Evolutionary conservation across 2,329 filamentous ascomycete species (phyloP).

Genomic region (Pseudogymnoascus sp.): DNA sequence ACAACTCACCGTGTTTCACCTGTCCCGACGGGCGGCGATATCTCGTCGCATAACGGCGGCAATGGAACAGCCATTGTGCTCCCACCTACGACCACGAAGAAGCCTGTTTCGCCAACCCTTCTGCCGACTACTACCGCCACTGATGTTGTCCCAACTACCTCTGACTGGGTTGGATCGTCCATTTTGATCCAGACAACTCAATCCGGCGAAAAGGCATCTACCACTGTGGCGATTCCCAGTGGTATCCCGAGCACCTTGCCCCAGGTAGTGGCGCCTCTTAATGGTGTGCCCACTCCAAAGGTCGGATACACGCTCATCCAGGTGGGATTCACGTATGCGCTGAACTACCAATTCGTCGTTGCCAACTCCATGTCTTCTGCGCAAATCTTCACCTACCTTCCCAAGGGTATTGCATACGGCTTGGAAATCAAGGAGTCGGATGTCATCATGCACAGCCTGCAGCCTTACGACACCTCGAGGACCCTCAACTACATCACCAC

Average conservation of each 20-base stretch:
- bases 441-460: slow-evolving; percentile 62
- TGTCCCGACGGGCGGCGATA: neutral
- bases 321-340: slow-evolving; percentile 70
- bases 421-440: slow-evolving; percentile 44
- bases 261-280: slow-evolving; percentile 65
- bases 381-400: slow-evolving; percentile 79
- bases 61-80: neutral
- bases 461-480: slow-evolving; percentile 65
- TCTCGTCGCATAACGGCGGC: neutral
- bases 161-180: slow-evolving; percentile 4
- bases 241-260: slow-evolving; percentile 62
- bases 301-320: slow-evolving; percentile 67
- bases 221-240: slow-evolving; percentile 33
- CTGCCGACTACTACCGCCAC: neutral
- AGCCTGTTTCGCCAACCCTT: neutral
- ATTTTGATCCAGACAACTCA: neutral
- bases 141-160: neutral
- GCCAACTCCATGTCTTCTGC: slow-evolving; percentile 62
- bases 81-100: neutral
- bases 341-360: slow-evolving; percentile 82
- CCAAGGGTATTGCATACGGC: slow-evolving; percentile 60
- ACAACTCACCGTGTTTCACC: neutral
- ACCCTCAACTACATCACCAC: slow-evolving; percentile 75
- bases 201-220: neutral
- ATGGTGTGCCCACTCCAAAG: slow-evolving; percentile 44